A percentile compares a stretch with the other conserved stretches of the same genome.
Evolutionary conservation across 208 protist species (phyloP).

Genomic region (Trypanosoma rangeli): DNA sequence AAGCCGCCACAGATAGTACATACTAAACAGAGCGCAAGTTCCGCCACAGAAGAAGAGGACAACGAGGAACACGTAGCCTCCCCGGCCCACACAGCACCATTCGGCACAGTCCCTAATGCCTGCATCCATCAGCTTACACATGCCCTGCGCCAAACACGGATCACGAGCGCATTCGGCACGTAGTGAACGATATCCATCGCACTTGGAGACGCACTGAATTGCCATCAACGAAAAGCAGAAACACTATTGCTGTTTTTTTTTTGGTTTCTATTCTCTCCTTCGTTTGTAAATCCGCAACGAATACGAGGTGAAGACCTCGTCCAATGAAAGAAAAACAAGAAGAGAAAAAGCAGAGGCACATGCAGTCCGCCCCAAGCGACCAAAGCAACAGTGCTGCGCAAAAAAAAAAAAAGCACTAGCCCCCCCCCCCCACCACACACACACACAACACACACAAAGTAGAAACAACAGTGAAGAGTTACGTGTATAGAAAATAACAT

Average conservation of each 20-base stretch:
- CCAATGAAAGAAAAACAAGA: constrained; percentile 5
- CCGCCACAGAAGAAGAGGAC: constrained; percentile 77
- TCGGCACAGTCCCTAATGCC: constrained; percentile 51
- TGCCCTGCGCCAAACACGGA: constrained; percentile 59
- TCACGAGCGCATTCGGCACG: constrained; percentile 74
- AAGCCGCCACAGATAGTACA: constrained; percentile 77
- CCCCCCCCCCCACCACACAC: not conserved
- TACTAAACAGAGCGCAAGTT: constrained; percentile 55
- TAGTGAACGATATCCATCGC: constrained; percentile 64
- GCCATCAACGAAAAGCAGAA: constrained; percentile 21
- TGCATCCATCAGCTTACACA: constrained; percentile 60
- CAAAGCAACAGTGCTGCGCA: not conserved
- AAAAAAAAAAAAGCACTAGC: not conserved
- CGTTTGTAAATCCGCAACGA: constrained; percentile 12
- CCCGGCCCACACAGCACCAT: constrained; percentile 79
- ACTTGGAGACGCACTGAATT: constrained; percentile 50
- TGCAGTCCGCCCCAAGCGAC: not conserved
- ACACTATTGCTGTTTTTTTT: not conserved
- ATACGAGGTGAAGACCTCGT: constrained; percentile 20
- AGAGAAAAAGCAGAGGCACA: not conserved
- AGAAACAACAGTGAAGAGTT: not conserved
- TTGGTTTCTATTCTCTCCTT: constrained; percentile 16
- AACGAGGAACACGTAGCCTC: constrained; percentile 72
- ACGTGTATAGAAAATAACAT: not conserved
- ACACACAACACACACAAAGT: not conserved